A percentile compares a stretch with the other conserved stretches of the same genome.
Conservation (phyloP, 176 grass and related monocot species). For the Cenchrus purpureus region DNA sequence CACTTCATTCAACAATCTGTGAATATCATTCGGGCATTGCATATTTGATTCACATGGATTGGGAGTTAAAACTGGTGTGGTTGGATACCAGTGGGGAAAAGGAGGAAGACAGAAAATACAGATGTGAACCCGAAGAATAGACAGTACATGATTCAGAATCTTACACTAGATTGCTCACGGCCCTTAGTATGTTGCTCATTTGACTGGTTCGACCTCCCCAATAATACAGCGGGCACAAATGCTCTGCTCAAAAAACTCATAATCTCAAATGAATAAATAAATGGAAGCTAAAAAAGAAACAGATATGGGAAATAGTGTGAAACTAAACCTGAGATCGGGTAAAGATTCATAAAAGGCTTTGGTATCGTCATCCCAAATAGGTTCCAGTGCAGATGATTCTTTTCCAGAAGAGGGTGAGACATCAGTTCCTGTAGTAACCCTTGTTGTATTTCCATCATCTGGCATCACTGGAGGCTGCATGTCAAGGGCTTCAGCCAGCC, state of each 20-base stretch:
- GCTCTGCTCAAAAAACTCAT: slow-evolving; percentile 61
- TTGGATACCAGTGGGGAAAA: slow-evolving; percentile 10
- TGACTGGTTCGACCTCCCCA: slow-evolving; percentile 82
- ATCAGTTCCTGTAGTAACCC: slow-evolving; percentile 84
- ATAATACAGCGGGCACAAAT: slow-evolving; percentile 96
- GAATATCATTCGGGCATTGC: background rate
- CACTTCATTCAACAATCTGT: background rate
- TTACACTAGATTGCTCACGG: slow-evolving; percentile 87
- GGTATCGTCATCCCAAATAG: slow-evolving; percentile 99
- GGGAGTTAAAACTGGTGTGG: background rate
- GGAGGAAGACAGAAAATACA: background rate
- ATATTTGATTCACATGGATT: background rate
- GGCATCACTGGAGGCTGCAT: slow-evolving; percentile 96
- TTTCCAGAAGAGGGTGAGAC: slow-evolving; percentile 62
- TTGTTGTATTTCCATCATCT: slow-evolving; percentile 91
- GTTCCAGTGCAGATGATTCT: slow-evolving; percentile 78
- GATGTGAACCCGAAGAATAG: slow-evolving; percentile 20
- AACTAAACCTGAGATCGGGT: slow-evolving; percentile 90
- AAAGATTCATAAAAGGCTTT: slow-evolving; percentile 96
- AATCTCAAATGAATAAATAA: slow-evolving; percentile 35
- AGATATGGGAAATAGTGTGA: slow-evolving; percentile 23
- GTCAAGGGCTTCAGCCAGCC: slow-evolving; percentile 95
- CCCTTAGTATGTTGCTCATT: slow-evolving; percentile 80
- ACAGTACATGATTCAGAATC: slow-evolving; percentile 42
- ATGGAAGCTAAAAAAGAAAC: slow-evolving; percentile 20